Percentiles rank a stretch among this genome's conserved stretches.
Conservation (phyloP, 1,284 basidiomycete genomes). For the Ustilago esculenta region DNA sequence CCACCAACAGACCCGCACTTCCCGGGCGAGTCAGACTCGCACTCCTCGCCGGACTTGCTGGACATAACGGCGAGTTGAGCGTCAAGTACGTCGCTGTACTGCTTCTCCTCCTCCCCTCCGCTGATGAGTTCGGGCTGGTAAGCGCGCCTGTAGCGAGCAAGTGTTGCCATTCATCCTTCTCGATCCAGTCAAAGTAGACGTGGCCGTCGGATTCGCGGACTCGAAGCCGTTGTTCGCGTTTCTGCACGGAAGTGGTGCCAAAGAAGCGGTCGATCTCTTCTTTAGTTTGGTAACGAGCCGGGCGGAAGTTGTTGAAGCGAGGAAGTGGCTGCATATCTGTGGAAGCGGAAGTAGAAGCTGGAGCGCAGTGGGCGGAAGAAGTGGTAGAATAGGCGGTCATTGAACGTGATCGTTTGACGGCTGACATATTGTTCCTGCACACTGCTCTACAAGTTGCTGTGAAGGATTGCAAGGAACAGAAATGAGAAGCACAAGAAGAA, state of each 20-base stretch:
- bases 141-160: conserved; percentile 15
- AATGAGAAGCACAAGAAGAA: too few relatives aligned
- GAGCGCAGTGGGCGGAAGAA: conserved; percentile 1
- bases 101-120: conserved; percentile 9
- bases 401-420: conserved; percentile 15
- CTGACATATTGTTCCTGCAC: conserved; percentile 4
- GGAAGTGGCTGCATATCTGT: neutral
- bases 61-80: conserved; percentile 10
- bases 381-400: conserved; percentile 1
- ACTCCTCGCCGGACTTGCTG: conserved; percentile 11
- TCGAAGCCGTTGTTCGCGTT: conserved; percentile 39
- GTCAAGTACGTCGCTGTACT: conserved; percentile 19
- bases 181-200: conserved; percentile 42
- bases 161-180: conserved; percentile 37
- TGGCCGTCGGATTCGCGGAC: conserved; percentile 41
- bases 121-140: conserved; percentile 1
- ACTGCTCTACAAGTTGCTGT: too few relatives aligned
- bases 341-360: neutral
- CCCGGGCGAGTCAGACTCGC: neutral
- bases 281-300: conserved; percentile 41
- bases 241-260: conserved; percentile 35
- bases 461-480: too few relatives aligned
- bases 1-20: conserved; percentile 3
- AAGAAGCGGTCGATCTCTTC: conserved; percentile 52
- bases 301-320: conserved; percentile 40